Evolutionary conservation across 805 yeast species (phyloP).

Genomic region (Nakazawaea ishiwadae): DNA sequence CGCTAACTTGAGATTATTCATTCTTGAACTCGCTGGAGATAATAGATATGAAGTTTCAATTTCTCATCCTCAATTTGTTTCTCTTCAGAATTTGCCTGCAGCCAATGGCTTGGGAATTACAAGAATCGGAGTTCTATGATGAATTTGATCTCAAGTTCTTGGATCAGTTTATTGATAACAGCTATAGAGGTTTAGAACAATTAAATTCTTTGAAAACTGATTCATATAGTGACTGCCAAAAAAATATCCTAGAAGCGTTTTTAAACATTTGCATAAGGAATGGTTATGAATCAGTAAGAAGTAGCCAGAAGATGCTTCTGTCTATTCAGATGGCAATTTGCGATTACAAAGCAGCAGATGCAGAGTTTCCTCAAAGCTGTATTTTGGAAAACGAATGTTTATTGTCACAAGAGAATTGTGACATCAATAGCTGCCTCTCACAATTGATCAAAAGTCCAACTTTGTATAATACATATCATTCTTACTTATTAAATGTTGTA

Average conservation of each 20-base stretch:
- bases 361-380: background rate
- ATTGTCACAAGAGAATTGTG: background rate
- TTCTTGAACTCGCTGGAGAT: too few relatives aligned
- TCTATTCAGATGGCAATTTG: conserved; percentile 4
- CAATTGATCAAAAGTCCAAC: conserved; percentile 4
- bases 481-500: background rate
- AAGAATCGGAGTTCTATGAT: background rate
- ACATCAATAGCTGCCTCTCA: background rate
- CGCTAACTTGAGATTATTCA: too few relatives aligned
- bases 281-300: conserved; percentile 1
- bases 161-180: background rate
- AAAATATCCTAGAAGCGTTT: background rate
- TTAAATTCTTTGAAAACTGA: conserved; percentile 1
- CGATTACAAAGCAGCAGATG: conserved; percentile 2
- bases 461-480: conserved; percentile 5
- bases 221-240: conserved; percentile 1
- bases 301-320: background rate
- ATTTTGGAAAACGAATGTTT: background rate
- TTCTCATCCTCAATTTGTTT: too few relatives aligned
- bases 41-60: too few relatives aligned
- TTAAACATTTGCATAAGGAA: background rate
- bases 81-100: too few relatives aligned
- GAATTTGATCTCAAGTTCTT: background rate
- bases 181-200: background rate
- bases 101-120: background rate